These are phyloP conservation scores for Claviceps spartinae DNA, from an alignment of 2,329 filamentous ascomycete genomes.

Conservation along the genomic window DNA sequence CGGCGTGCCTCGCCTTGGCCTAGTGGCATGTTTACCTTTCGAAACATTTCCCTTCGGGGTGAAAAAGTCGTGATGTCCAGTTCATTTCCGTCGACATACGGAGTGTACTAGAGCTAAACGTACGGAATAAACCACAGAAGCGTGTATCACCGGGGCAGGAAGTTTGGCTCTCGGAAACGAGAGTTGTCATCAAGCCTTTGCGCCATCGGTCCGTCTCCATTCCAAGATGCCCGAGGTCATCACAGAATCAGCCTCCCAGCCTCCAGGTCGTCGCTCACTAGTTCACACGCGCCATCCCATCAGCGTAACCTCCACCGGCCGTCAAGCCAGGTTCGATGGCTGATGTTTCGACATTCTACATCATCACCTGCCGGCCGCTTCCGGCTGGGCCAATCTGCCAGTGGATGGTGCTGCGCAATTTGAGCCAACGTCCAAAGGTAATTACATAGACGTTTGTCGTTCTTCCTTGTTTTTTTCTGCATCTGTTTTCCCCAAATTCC, in stretches of 20 bases:
- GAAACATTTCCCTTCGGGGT: background rate
- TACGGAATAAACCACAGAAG: background rate
- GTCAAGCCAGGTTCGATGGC: too few species aligned
- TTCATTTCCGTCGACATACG: background rate
- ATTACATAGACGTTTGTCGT: background rate
- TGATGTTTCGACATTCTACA: too few species aligned
- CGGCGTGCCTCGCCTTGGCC: background rate
- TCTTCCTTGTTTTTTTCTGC: background rate
- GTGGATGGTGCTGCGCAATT: background rate
- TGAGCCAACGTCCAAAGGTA: background rate
- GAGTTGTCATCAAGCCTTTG: too few species aligned
- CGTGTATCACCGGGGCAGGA: too few species aligned
- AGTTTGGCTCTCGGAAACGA: background rate
- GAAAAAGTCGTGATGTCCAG: background rate
- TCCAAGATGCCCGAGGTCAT: background rate
- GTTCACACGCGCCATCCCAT: background rate
- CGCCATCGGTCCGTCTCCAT: background rate
- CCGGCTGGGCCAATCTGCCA: background rate
- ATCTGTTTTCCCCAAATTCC: background rate
- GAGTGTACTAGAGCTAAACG: too few species aligned
- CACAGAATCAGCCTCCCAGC: too few species aligned
- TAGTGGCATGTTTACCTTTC: background rate
- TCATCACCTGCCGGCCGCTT: background rate
- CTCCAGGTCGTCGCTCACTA: background rate
- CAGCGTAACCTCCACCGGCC: background rate